Evolutionary conservation across 1,139 yeast species (phyloP).

Genomic region (Blastobotrys petasosporus): DNA sequence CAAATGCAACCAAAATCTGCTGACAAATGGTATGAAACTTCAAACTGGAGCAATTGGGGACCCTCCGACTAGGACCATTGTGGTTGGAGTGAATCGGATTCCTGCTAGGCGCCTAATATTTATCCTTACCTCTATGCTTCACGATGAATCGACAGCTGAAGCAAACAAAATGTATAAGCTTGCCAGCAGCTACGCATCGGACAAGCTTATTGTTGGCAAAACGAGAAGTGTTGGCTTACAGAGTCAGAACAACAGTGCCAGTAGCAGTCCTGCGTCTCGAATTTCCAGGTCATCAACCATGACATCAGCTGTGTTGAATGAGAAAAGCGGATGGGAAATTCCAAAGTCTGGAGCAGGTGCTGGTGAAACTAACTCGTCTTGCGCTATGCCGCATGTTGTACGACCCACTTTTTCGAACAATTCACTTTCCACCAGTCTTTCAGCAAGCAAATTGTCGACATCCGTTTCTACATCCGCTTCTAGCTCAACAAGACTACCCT

Average conservation of each 20-base stretch:
- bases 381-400: slow-evolving; percentile 26
- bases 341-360: slow-evolving; percentile 19
- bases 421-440: slow-evolving; percentile 20
- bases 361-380: slow-evolving; percentile 18
- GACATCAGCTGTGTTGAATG: slow-evolving; percentile 13
- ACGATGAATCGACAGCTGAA: slow-evolving; percentile 11
- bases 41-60: slow-evolving; percentile 10
- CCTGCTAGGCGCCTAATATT: slow-evolving; percentile 23
- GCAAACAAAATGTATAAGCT: background rate
- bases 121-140: slow-evolving; percentile 24
- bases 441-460: background rate
- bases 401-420: slow-evolving; percentile 25
- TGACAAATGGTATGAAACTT: slow-evolving; percentile 1
- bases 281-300: background rate
- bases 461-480: background rate
- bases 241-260: background rate
- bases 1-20: slow-evolving; percentile 14
- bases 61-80: slow-evolving; percentile 23
- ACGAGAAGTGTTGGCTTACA: too few relatives aligned
- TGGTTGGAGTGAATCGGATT: slow-evolving; percentile 23
- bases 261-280: slow-evolving; percentile 13
- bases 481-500: slow-evolving; percentile 8
- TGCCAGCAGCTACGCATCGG: background rate
- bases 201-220: background rate
- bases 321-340: slow-evolving; percentile 26